Conservation (phyloP, 495 filamentous ascomycete species). For the Penicillium cataractarum region DNA sequence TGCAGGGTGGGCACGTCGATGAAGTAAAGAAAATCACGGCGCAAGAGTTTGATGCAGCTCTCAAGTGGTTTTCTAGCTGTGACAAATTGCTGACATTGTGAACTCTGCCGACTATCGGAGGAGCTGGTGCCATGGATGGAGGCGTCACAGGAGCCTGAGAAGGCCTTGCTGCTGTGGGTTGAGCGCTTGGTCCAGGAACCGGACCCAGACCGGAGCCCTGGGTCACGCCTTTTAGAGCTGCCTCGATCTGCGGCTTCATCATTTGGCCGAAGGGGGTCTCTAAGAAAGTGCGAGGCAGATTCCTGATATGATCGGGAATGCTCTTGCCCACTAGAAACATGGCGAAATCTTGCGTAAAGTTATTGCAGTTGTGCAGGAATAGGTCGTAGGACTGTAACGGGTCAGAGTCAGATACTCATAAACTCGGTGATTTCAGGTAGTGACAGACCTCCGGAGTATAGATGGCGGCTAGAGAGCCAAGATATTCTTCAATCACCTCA, state of each 20-base stretch:
- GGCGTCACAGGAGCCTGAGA: slow-evolving; percentile 24
- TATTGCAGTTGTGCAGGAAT: slow-evolving; percentile 95
- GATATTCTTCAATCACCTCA: slow-evolving; percentile 86
- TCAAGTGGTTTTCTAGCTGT: slow-evolving; percentile 64
- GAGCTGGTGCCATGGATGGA: slow-evolving; percentile 22
- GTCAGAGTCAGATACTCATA: slow-evolving; percentile 2
- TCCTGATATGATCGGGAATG: slow-evolving; percentile 87
- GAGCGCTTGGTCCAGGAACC: slow-evolving; percentile 25
- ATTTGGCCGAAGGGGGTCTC: slow-evolving; percentile 91
- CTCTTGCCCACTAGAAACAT: slow-evolving; percentile 89
- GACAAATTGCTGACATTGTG: slow-evolving; percentile 55
- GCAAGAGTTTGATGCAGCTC: slow-evolving; percentile 62
- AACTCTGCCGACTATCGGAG: slow-evolving; percentile 40
- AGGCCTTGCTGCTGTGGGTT: slow-evolving; percentile 25
- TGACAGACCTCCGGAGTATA: slow-evolving; percentile 75
- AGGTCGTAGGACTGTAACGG: slow-evolving; percentile 76
- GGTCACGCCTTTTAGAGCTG: slow-evolving; percentile 70
- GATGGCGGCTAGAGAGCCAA: slow-evolving; percentile 78
- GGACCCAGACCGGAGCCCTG: slow-evolving; percentile 48
- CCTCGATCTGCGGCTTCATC: slow-evolving; percentile 79
- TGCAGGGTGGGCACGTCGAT: slow-evolving; percentile 84
- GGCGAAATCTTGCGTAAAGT: slow-evolving; percentile 92
- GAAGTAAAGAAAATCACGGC: slow-evolving; percentile 94
- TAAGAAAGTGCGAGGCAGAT: slow-evolving; percentile 82
- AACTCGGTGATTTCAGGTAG: background rate